These are phyloP conservation scores for Sarcodon aspratus DNA, from an alignment of 768 basidiomycete genomes.

Conservation along the genomic window DNA sequence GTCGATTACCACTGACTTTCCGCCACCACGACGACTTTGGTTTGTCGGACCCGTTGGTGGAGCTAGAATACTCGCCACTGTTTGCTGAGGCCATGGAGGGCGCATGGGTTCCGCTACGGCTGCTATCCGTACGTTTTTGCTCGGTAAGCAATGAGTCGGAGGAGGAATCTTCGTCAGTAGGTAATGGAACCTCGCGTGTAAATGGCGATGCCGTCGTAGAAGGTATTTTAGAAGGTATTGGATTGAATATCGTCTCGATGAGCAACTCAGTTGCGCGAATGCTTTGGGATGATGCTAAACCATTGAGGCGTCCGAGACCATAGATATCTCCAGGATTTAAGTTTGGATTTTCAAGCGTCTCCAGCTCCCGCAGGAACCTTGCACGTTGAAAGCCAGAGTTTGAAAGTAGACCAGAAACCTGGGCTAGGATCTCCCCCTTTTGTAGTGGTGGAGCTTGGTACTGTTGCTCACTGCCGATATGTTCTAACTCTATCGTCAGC, in stretches of 20 bases:
- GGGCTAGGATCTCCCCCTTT: conserved; percentile 61
- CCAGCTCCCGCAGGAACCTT: conserved; percentile 35
- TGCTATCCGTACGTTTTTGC: too few species aligned
- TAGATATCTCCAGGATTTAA: conserved; percentile 4
- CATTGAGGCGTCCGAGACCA: conserved; percentile 12
- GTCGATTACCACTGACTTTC: too few species aligned
- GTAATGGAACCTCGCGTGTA: conserved; percentile 5
- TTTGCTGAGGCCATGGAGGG: too few species aligned
- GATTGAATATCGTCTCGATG: conserved; percentile 77
- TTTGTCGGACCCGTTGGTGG: too few species aligned
- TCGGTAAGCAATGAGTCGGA: too few species aligned
- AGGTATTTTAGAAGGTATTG: conserved; percentile 29
- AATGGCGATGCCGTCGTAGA: conserved; percentile 11
- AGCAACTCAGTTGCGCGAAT: conserved; percentile 58
- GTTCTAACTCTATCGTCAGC: conserved; percentile 48
- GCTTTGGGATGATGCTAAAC: conserved; percentile 40
- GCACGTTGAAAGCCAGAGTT: conserved; percentile 38
- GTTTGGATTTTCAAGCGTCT: neutral
- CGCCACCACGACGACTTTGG: too few species aligned
- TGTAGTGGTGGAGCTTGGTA: conserved; percentile 60
- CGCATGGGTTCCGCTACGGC: too few species aligned
- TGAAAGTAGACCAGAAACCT: conserved; percentile 46
- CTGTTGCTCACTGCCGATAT: conserved; percentile 38
- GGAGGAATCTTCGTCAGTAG: too few species aligned
- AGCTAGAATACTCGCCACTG: too few species aligned